Evolutionary conservation across 495 filamentous ascomycete genomes (phyloP), one percentile per base, ranked within the genome.

Genomic region (Hypomontagnella monticulosa): DNA sequence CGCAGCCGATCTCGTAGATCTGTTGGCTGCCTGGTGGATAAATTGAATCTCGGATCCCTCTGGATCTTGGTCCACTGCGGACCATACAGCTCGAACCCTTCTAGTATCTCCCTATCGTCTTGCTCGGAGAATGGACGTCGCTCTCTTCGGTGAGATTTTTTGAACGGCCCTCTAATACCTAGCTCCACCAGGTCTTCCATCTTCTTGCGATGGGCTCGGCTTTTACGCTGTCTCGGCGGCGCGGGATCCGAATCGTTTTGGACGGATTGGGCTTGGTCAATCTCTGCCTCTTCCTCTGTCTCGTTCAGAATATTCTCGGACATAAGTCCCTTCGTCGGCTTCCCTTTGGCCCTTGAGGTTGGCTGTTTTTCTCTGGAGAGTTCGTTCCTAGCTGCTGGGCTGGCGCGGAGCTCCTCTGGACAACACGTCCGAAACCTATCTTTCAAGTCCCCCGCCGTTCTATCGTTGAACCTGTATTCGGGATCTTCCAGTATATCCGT

Each of bases 1-100:
- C 93, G 84, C 52, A 96, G 89, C 5, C 92, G 83, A 74, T 97
- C 93, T 47, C 93, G 81, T 10, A 97, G 78, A 70, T 97, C 92
- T 4, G 91, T 93, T 2, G 91, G 86, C 36, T 86, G 84, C 56
- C 93, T 84, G 67, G 80, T 85, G 7, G 80, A 75, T 9, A 97
- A 79, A 15, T 88, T 83, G 47, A 93, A 83, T 12, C 81, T 80
- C 9, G 83, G 76, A 67, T 96, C 92, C 47, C 88, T 82, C 64
- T 89, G 87, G 20, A 97, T 96, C 32, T 84, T 81, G 15, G 89
- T 90, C 93, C 93, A 97, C 16, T 87, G 81, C 41, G 90, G 87
- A 0, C 93, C 93, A 63, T 96, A 87, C 18, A 84, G 77, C 16
- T 88, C 79, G 55, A 91, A 92, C 7, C 93, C 93, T 67, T 86